Conservation (phyloP, 495 filamentous ascomycete genomes). For the Penicillium fimorum region DNA sequence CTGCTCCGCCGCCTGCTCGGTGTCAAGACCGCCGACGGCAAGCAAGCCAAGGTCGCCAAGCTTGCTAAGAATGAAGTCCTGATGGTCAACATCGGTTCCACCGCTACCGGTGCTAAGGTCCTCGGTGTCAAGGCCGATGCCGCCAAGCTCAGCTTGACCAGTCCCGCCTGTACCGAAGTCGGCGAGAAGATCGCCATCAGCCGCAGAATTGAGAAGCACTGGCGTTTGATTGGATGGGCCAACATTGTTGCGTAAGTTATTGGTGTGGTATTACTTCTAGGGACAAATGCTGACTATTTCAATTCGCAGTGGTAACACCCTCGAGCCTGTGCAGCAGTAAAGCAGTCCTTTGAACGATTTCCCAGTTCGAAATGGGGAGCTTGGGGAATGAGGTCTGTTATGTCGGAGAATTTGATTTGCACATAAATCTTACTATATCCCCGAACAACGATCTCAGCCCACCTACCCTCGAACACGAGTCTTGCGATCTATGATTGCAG, state of each 20-base stretch:
- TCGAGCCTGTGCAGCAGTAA: conserved; percentile 53
- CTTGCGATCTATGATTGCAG: conserved; percentile 25
- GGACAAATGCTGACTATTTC: conserved; percentile 20
- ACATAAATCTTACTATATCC: conserved; percentile 7
- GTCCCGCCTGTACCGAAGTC: conserved; percentile 87
- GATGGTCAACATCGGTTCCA: conserved; percentile 99
- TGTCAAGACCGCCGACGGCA: conserved; percentile 96
- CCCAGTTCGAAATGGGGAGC: conserved; percentile 15
- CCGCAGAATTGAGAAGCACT: conserved; percentile 98
- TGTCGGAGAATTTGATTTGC: conserved; percentile 7
- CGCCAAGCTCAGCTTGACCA: conserved; percentile 84
- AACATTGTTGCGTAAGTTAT: conserved; percentile 74
- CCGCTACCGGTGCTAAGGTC: conserved; percentile 93
- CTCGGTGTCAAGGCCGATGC: conserved; percentile 95
- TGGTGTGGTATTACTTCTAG: not conserved
- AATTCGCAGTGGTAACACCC: conserved; percentile 47
- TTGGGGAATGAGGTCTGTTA: conserved; percentile 11
- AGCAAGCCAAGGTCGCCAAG: conserved; percentile 98
- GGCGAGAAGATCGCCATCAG: conserved; percentile 97
- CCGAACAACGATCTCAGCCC: conserved; percentile 11
- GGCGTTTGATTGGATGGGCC: conserved; percentile 97
- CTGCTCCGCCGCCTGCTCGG: conserved; percentile 87
- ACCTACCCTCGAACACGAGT: conserved; percentile 16
- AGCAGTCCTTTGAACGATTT: conserved; percentile 19
- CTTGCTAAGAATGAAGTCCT: conserved; percentile 93